A percentile compares a stretch with the other conserved stretches of the same genome.
Evolutionary conservation across 2,329 filamentous ascomycete genomes (phyloP).

Genomic region (Microdochium paspali): DNA sequence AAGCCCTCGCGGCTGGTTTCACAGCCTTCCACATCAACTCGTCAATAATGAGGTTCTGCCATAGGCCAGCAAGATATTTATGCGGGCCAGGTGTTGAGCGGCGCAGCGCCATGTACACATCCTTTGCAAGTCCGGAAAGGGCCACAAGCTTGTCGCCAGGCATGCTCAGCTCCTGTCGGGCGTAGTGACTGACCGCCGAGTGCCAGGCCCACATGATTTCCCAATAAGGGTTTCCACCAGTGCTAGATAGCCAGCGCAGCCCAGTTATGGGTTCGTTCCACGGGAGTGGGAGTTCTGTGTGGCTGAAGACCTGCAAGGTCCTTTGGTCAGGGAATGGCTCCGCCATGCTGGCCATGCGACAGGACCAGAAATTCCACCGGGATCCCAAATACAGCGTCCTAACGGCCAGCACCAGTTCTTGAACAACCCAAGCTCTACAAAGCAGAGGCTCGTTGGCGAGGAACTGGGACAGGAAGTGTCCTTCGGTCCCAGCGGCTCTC

Average conservation of each 20-base stretch:
- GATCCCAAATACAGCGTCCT: conserved; percentile 11
- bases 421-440: conserved; percentile 10
- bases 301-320: too few species aligned
- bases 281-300: too few species aligned
- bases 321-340: conserved; percentile 4
- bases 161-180: conserved; percentile 4
- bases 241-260: too few species aligned
- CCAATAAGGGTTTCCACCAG: neutral
- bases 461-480: conserved; percentile 2
- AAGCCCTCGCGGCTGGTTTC: neutral
- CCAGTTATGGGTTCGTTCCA: too few species aligned
- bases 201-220: neutral
- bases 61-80: conserved; percentile 8
- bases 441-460: conserved; percentile 5
- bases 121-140: conserved; percentile 8
- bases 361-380: conserved; percentile 12
- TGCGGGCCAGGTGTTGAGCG: neutral
- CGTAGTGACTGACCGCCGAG: conserved; percentile 4
- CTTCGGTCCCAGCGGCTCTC: conserved; percentile 3
- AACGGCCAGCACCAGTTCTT: conserved; percentile 10
- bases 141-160: conserved; percentile 10
- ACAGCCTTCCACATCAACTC: conserved; percentile 5
- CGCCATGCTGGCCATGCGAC: conserved; percentile 4
- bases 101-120: conserved; percentile 4
- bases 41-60: conserved; percentile 5